Evolutionary conservation across 129 eudicot genomes (phyloP).

Genomic region (Centaurea solstitialis): DNA sequence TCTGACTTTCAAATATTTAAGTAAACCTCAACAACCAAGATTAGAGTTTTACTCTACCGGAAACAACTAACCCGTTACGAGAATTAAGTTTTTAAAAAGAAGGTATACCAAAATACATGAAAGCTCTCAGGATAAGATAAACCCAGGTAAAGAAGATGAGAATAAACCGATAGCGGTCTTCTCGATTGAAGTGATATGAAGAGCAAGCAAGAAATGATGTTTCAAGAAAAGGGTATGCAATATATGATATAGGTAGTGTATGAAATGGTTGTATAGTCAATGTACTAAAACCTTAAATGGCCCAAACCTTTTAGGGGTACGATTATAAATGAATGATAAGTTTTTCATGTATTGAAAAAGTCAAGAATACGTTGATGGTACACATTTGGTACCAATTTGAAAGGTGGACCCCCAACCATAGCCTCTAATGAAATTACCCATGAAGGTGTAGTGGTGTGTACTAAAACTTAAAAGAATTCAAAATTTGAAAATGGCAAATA

Average conservation of each 20-base stretch:
- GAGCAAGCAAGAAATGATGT: constrained; percentile 21
- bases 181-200: not conserved
- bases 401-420: constrained; percentile 7
- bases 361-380: constrained; percentile 27
- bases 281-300: constrained; percentile 26
- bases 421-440: not conserved
- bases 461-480: not conserved
- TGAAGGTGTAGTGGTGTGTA: constrained; percentile 2
- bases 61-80: too few species aligned
- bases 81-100: too few species aligned
- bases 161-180: not conserved
- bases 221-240: constrained; percentile 23
- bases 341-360: constrained; percentile 23
- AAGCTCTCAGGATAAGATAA: not conserved
- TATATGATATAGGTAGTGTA: constrained; percentile 14
- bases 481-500: constrained; percentile 33
- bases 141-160: not conserved
- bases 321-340: constrained; percentile 16
- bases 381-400: constrained; percentile 17
- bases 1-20: too few species aligned
- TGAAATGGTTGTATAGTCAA: constrained; percentile 31
- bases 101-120: not conserved
- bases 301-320: constrained; percentile 34
- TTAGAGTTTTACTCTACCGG: too few species aligned
- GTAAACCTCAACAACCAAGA: too few species aligned